phyloP scores from a whole-genome alignment of 2,329 filamentous ascomycete species.

The Phyllosticta citriasiana region DNA sequence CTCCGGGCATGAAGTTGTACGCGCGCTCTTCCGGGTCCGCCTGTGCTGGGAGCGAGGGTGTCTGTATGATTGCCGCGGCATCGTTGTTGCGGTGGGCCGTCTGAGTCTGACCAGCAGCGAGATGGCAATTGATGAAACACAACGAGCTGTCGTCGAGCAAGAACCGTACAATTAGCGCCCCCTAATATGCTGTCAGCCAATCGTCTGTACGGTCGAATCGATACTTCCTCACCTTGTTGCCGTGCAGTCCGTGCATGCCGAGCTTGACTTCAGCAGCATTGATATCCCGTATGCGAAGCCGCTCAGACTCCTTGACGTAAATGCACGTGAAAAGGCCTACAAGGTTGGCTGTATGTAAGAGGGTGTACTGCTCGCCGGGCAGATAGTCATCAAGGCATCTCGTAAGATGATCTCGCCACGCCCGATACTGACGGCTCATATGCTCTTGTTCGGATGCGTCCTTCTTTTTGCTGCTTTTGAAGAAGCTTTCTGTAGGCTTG shows the following conservation, averaged over 20 bases:
- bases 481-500: conserved; percentile 55
- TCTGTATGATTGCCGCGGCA: conserved; percentile 79
- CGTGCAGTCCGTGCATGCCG: conserved; percentile 88
- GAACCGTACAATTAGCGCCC: conserved; percentile 85
- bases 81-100: conserved; percentile 89
- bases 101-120: conserved; percentile 86
- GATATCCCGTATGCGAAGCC: conserved; percentile 66
- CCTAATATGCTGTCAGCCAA: conserved; percentile 33
- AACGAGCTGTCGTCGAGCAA: conserved; percentile 86
- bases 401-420: conserved; percentile 86
- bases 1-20: conserved; percentile 80
- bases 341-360: conserved; percentile 80
- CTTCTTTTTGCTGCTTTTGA: conserved; percentile 68
- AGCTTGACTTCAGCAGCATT: conserved; percentile 80
- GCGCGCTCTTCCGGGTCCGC: conserved; percentile 54
- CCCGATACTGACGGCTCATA: conserved; percentile 95
- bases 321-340: conserved; percentile 94
- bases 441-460: conserved; percentile 75
- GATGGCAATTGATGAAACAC: conserved; percentile 95
- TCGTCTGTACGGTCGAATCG: neutral
- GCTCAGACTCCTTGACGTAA: conserved; percentile 76
- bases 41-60: conserved; percentile 62
- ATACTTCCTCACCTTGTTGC: conserved; percentile 60
- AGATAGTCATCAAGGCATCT: conserved; percentile 75
- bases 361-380: conserved; percentile 66